phyloP scores from a whole-genome alignment of 768 basidiomycete species.

The Nidula microcarpa region DNA sequence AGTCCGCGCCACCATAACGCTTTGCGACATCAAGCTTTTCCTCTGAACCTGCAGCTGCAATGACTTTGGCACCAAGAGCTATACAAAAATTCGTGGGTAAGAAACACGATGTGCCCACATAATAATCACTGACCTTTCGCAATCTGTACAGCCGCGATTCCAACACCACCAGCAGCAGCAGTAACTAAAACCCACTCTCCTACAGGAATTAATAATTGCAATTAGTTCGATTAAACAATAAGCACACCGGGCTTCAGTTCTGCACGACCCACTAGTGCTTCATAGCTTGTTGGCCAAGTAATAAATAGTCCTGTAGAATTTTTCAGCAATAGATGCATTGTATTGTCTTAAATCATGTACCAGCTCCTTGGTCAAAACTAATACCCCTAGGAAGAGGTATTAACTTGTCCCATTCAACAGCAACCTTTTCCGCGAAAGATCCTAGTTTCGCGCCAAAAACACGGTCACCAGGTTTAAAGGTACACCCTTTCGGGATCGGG shows the following conservation, averaged over 20 bases:
- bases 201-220: constrained; percentile 16
- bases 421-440: constrained; percentile 74
- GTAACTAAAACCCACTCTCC: constrained; percentile 93
- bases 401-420: constrained; percentile 45
- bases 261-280: constrained; percentile 84
- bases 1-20: constrained; percentile 78
- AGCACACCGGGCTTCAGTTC: constrained; percentile 66
- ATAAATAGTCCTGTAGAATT: constrained; percentile 61
- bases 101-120: background rate
- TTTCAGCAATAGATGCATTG: background rate
- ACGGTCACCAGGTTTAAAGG: constrained; percentile 77
- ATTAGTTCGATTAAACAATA: background rate
- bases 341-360: constrained; percentile 29
- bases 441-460: constrained; percentile 87
- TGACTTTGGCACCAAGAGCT: constrained; percentile 92
- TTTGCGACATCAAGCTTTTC: constrained; percentile 79
- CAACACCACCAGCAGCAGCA: constrained; percentile 95
- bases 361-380: constrained; percentile 83
- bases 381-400: constrained; percentile 72
- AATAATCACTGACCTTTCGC: constrained; percentile 65
- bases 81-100: constrained; percentile 1
- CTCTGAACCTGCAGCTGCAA: constrained; percentile 83
- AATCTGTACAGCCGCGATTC: constrained; percentile 87
- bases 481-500: constrained; percentile 77
- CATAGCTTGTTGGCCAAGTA: constrained; percentile 95